Conservation (phyloP, 208 protist species). For the Balamuthia mandrillaris region DNA sequence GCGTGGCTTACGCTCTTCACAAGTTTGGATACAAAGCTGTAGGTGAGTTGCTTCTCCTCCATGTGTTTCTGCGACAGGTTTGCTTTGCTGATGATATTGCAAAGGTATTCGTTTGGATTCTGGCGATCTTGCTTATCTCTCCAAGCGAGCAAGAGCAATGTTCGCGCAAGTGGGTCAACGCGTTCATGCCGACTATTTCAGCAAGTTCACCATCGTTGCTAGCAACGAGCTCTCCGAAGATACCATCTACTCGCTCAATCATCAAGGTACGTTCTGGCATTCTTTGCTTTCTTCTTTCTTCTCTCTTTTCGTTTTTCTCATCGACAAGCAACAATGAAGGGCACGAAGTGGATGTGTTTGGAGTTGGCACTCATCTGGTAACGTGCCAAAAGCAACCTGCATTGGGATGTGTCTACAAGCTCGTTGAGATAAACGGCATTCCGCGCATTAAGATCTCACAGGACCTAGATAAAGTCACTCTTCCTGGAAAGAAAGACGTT, state of each 20-base stretch:
- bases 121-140: slow-evolving; percentile 80
- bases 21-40: slow-evolving; percentile 55
- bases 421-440: slow-evolving; percentile 74
- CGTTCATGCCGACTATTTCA: slow-evolving; percentile 28
- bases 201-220: slow-evolving; percentile 69
- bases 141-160: slow-evolving; percentile 51
- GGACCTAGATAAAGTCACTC: slow-evolving; percentile 3
- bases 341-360: slow-evolving; percentile 78
- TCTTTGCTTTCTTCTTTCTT: too few relatives aligned
- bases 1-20: slow-evolving; percentile 67
- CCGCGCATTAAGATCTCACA: slow-evolving; percentile 82
- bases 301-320: background rate
- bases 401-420: slow-evolving; percentile 86
- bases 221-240: slow-evolving; percentile 80
- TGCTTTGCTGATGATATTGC: too few relatives aligned
- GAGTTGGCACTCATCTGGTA: slow-evolving; percentile 86
- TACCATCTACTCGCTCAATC: slow-evolving; percentile 63
- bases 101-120: slow-evolving; percentile 68
- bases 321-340: slow-evolving; percentile 45
- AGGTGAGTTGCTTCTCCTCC: slow-evolving; percentile 64
- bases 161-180: background rate
- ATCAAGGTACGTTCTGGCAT: too few relatives aligned
- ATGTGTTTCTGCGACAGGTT: too few relatives aligned
- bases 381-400: slow-evolving; percentile 82
- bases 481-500: background rate